Evolutionary conservation across 1,284 basidiomycete species (phyloP), one percentile per base, ranked within the genome.

Genomic region (Rhodotorula sp.): DNA sequence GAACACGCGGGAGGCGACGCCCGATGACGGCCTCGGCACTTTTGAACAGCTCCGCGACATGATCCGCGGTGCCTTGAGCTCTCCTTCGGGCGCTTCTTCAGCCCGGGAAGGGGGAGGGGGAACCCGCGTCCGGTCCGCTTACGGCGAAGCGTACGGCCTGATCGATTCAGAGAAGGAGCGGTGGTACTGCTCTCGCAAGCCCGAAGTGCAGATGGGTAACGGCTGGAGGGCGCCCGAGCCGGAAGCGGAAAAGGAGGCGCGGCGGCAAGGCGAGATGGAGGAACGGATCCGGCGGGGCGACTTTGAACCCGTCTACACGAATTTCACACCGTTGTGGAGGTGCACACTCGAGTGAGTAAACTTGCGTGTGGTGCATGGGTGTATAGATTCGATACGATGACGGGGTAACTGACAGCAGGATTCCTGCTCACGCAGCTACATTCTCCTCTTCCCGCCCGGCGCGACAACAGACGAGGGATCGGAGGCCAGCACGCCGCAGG

Each of bases 11-110:
- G 77, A 80, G 12, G 87, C 90, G 5, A 80, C 72, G 5, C 26
- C 82, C 0, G 80, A 82, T 0, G 95, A 98, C 77, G 92, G 91
- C 3, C 85, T 98, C 19, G 84, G 94, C 4, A 84, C 84, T 1
- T 80, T 87, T 16, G 79, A 81, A 2, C 89, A 93, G 79, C 81
- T 99, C 15, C 77, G 83, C 2, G 76, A 80, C 16, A 81, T 92
- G 52, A 89, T 87, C 38, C 31, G 34, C 28, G 5, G 19, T 19
- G 31, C 56, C 1, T 5, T 38, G 31, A 16, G 38, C 3, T 34
- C 48, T 21, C 12, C 59, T 10, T 28, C 26, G 1, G 45, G 77
- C 70, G 61, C 49, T 45, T 45, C 14, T 38, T 18, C 2, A 26
- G 60, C n/a, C 60, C 38, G 5, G 21, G 55, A 12, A 28, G 10